Base-by-base conservation (phyloP, 1,139 yeast species). In the Geotrichum carabidarum region DNA sequence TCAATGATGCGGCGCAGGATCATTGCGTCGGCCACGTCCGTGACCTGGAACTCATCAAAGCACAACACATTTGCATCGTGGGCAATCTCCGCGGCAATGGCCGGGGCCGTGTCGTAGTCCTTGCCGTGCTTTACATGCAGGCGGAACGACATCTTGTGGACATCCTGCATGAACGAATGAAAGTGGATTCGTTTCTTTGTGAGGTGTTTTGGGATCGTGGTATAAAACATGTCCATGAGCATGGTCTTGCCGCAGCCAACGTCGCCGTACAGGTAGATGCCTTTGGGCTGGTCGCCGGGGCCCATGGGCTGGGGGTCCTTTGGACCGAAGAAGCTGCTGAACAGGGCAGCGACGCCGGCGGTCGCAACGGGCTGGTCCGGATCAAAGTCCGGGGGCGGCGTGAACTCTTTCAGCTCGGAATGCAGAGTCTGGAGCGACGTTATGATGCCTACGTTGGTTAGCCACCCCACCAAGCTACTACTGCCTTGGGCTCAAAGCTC, bases 21-120 rank as follows among this genome's bases (percentile, higher is more conserved):
- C 99, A 93, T 93, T 2, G 99, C 99, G 71, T 93, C 99, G 0
- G 98, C 99, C 37, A 93, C 97, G 69, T 93, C 99, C 0, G 96
- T 88, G 45, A 93, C 98, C 53, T 73, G 75, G 66, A 91, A 90
- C 72, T 93, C 99, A 71, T 93, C 99, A 69, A 93, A 89, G 69
- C 99, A 93, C 56, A 93, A 71, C 1, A 93, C 82, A 1, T 94
- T 84, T 1, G 94, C 79, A 50, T 78, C 76, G 58, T 78, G 78
- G 1, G 97, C 88, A 58, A 93, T 82, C 64, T 88, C 95, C 57
- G 84, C 81, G 0, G 98, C 97, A 45, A 94, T 75, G 44, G 82
- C 71, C 1, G 96, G 96, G 50, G 90, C 84, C 1, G 93, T 84
- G 65, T 93, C 98, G 55, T 86, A 75, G 61, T 86, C 91, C 45